A percentile compares a stretch with the other conserved stretches of the same genome.
Evolutionary conservation across 306 rosid species (phyloP).

Genomic region (Dryas alaskensis): DNA sequence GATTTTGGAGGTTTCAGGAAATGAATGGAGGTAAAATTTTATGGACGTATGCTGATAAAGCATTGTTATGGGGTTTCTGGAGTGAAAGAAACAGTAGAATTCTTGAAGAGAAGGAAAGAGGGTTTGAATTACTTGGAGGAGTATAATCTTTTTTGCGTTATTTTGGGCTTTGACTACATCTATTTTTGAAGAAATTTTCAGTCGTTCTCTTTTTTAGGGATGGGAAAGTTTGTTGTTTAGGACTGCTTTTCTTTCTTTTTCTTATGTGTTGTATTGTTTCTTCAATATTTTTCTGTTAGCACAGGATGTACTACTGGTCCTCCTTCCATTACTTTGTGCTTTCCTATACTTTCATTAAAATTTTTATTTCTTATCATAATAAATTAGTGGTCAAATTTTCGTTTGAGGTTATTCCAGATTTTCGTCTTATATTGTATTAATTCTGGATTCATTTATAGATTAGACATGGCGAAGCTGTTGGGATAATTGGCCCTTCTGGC

Average conservation of each 20-base stretch:
- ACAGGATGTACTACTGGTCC: slow-evolving; percentile 4
- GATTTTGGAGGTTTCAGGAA: not conserved
- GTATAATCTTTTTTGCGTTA: not conserved
- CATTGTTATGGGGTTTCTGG: not conserved
- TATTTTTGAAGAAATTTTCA: not conserved
- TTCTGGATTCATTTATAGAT: slow-evolving; percentile 50
- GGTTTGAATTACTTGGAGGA: not conserved
- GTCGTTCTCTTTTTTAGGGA: not conserved
- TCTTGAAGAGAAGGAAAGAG: not conserved
- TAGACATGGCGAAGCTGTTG: slow-evolving; percentile 98
- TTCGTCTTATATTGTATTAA: not conserved
- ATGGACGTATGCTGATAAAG: not conserved
- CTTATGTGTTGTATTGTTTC: not conserved
- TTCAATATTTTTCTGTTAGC: not conserved
- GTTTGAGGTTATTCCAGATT: not conserved
- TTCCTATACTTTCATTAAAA: not conserved
- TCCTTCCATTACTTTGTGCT: slow-evolving; percentile 19
- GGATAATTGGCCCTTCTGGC: slow-evolving; percentile 98
- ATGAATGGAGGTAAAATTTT: not conserved
- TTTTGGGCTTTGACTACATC: not conserved
- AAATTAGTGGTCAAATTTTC: not conserved
- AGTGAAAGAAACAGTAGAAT: not conserved
- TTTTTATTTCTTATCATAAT: not conserved
- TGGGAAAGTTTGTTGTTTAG: not conserved
- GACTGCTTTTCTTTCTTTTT: not conserved